Evolutionary conservation across 1,139 yeast species (phyloP).

Genomic region (Entelexis paramagnoliae): DNA sequence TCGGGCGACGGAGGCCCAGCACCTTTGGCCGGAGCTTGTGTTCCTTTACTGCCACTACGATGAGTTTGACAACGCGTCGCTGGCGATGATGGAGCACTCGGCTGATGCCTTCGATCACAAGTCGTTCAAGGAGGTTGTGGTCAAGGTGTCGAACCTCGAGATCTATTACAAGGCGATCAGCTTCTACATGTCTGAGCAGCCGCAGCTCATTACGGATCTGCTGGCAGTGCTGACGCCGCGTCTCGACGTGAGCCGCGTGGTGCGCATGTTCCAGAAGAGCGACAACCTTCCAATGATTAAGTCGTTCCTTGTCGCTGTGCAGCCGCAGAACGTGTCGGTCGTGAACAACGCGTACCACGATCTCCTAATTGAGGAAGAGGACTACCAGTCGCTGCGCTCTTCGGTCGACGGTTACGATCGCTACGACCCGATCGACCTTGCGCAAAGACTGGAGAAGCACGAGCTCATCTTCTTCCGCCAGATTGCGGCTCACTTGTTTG

Average conservation of each 20-base stretch:
- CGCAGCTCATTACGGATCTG: slow-evolving; percentile 78
- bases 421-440: slow-evolving; percentile 85
- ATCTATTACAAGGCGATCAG: slow-evolving; percentile 94
- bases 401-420: slow-evolving; percentile 86
- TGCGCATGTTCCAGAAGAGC: slow-evolving; percentile 85
- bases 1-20: slow-evolving; percentile 86
- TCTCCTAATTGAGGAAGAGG: slow-evolving; percentile 90
- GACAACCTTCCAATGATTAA: slow-evolving; percentile 93
- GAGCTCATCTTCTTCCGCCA: slow-evolving; percentile 86
- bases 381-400: slow-evolving; percentile 75
- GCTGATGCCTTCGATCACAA: slow-evolving; percentile 89
- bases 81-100: slow-evolving; percentile 94
- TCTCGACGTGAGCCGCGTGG: slow-evolving; percentile 89
- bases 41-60: slow-evolving; percentile 96
- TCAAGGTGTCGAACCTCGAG: slow-evolving; percentile 91
- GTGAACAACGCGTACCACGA: slow-evolving; percentile 96
- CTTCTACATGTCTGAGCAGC: slow-evolving; percentile 87
- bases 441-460: slow-evolving; percentile 86
- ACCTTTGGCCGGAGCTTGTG: slow-evolving; percentile 91
- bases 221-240: slow-evolving; percentile 80
- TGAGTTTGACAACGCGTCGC: slow-evolving; percentile 98
- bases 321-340: slow-evolving; percentile 79
- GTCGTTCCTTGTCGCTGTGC: slow-evolving; percentile 85
- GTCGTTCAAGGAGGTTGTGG: slow-evolving; percentile 87
- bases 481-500: slow-evolving; percentile 86